Evolutionary conservation across 305 asterid species (phyloP), one percentile per base, ranked within the genome.

Genomic region (Galium porrigens): DNA sequence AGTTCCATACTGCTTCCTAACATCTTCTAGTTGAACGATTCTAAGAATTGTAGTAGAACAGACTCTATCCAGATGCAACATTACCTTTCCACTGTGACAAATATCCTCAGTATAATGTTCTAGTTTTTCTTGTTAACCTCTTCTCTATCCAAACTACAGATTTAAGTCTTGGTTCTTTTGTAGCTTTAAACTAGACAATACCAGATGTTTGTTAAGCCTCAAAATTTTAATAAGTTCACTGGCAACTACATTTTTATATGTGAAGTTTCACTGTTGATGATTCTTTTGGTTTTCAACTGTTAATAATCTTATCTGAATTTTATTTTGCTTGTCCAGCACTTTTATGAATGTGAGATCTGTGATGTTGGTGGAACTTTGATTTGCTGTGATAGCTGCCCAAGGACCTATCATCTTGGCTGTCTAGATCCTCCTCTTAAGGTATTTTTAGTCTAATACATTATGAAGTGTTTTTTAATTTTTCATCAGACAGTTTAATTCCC

Each of bases 311-410:
- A 3, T 74, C 69, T 60, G 37, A 54, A 66, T 57, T 73, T 65
- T 79, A 22, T 72, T 63, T 41, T 65, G n/a, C 58, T 65, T 61
- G 52, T 72, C 72, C 94, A 90, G 97, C 82, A 85, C 79, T 87
- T 80, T 75, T 90, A 81, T 81, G 95, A 85, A 81, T 90, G 97
- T 58, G 90, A 73, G 72, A 73, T 84, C 64, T 86, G 94, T 75
- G 87, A 82, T 68, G 80, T 81, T 72, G 85, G 88, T 66, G 94
- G 94, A 49, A 63, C 78, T 72, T 79, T 86, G 78, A 83, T 84
- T 58, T 79, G 86, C 36, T 77, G 85, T 69, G 89, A 78, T 70
- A 73, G 78, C 64, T 86, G 94, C 73, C 81, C 87, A 22, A 74
- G 81, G 58, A 75, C 83, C 57, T 86, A 76, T 74, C 90, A 86